phyloP scores from a whole-genome alignment of 768 basidiomycete species.

The Amanita jacksonii region DNA sequence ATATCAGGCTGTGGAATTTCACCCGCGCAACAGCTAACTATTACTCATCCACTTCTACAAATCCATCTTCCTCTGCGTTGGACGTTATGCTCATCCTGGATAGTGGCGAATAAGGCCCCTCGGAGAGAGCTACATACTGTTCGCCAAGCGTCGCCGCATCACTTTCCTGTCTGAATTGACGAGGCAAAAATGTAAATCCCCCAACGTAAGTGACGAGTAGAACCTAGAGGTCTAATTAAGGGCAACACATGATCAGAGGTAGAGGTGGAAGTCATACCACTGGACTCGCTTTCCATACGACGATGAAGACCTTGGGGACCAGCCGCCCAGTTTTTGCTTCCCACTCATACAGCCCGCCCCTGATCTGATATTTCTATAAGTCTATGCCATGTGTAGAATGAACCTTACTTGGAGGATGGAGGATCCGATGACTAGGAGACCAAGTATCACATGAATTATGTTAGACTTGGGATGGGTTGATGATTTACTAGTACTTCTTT shows the following conservation, averaged over 20 bases:
- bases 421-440: conserved; percentile 36
- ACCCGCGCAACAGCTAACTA: too few relatives aligned
- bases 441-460: conserved; percentile 45
- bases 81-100: conserved; percentile 4
- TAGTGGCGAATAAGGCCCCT: neutral
- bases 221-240: too few relatives aligned
- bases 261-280: conserved; percentile 20
- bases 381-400: too few relatives aligned
- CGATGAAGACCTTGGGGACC: conserved; percentile 25
- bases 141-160: conserved; percentile 5
- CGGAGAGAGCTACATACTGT: conserved; percentile 8
- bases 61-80: conserved; percentile 1
- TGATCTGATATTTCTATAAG: too few relatives aligned
- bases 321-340: conserved; percentile 25
- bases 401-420: conserved; percentile 43
- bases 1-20: too few relatives aligned
- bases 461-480: conserved; percentile 41
- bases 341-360: conserved; percentile 38
- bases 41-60: neutral
- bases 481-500: neutral
- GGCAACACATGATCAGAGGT: too few relatives aligned
- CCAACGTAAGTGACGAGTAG: conserved; percentile 35
- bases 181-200: conserved; percentile 32
- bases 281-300: conserved; percentile 38
- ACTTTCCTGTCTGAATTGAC: conserved; percentile 33